These are phyloP conservation scores for Sideroxylon spinosum DNA, from an alignment of 179 eudicot species.

Conservation along the genomic window DNA sequence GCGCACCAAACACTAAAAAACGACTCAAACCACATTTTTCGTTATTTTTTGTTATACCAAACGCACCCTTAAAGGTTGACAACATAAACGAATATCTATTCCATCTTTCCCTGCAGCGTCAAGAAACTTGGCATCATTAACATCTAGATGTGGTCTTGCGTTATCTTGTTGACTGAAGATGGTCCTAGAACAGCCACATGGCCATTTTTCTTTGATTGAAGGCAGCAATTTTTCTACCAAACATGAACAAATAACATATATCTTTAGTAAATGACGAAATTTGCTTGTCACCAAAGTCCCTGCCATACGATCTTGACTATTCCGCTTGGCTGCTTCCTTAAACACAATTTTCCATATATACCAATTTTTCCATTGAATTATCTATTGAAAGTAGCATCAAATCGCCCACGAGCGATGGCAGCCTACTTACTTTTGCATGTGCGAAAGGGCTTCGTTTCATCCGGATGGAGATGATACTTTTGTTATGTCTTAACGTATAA, in stretches of 20 bases:
- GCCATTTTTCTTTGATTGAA: slow-evolving; percentile 18
- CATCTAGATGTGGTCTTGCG: background rate
- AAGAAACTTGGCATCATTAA: too few relatives aligned
- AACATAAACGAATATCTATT: slow-evolving; percentile 19
- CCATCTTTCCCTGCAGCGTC: background rate
- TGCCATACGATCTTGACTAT: background rate
- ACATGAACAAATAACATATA: slow-evolving; percentile 5
- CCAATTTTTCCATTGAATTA: slow-evolving; percentile 17
- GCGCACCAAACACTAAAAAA: too few relatives aligned
- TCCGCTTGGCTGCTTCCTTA: background rate
- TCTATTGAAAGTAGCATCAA: background rate
- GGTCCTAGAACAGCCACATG: background rate
- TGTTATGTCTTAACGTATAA: too few relatives aligned
- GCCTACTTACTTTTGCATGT: too few relatives aligned
- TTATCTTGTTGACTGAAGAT: slow-evolving; percentile 19
- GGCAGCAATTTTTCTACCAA: slow-evolving; percentile 21
- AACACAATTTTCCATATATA: background rate
- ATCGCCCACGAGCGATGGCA: too few relatives aligned
- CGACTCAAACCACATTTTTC: too few relatives aligned
- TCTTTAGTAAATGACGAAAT: slow-evolving; percentile 15
- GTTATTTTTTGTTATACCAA: too few relatives aligned
- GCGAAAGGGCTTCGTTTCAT: too few relatives aligned
- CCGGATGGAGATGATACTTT: too few relatives aligned
- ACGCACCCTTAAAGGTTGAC: too few relatives aligned
- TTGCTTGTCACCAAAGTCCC: slow-evolving; percentile 12